phyloP scores from a whole-genome alignment of 805 yeast species.

The Candida endomychidarum region DNA sequence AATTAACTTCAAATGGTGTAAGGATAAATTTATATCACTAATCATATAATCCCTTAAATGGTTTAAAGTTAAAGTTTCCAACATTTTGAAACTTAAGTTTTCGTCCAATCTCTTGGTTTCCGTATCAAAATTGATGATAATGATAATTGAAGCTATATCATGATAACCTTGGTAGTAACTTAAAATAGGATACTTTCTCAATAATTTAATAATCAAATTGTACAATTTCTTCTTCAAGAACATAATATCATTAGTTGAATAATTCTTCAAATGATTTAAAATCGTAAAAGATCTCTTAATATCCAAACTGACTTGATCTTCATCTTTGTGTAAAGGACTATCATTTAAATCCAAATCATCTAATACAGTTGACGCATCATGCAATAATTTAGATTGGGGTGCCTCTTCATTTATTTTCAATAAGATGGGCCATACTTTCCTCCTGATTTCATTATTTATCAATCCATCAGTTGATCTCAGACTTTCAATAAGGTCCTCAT shows the following conservation, averaged over 20 bases:
- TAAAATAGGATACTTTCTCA: constrained; percentile 60
- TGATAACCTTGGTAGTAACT: constrained; percentile 92
- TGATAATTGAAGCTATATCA: constrained; percentile 71
- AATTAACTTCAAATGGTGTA: constrained; percentile 63
- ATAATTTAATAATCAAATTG: constrained; percentile 49
- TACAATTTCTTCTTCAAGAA: constrained; percentile 42
- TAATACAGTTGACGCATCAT: constrained; percentile 13
- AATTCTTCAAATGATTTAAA: constrained; percentile 28
- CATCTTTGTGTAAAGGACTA: constrained; percentile 61
- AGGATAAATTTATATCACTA: constrained; percentile 61
- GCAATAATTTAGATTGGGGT: background rate
- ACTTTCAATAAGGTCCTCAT: constrained; percentile 27
- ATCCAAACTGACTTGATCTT: constrained; percentile 77
- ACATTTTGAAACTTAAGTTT: constrained; percentile 36
- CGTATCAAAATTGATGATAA: constrained; percentile 47
- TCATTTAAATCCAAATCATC: constrained; percentile 26
- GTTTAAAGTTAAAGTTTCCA: constrained; percentile 56
- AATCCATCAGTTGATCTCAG: constrained; percentile 51
- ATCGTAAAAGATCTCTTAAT: constrained; percentile 66
- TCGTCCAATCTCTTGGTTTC: constrained; percentile 22
- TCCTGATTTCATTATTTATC: constrained; percentile 40
- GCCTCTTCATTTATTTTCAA: constrained; percentile 25
- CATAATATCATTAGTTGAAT: constrained; percentile 29
- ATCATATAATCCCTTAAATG: constrained; percentile 87
- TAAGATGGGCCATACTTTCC: constrained; percentile 52